Conservation (phyloP, 768 basidiomycete genomes). For the Boletus tomentosulus region DNA sequence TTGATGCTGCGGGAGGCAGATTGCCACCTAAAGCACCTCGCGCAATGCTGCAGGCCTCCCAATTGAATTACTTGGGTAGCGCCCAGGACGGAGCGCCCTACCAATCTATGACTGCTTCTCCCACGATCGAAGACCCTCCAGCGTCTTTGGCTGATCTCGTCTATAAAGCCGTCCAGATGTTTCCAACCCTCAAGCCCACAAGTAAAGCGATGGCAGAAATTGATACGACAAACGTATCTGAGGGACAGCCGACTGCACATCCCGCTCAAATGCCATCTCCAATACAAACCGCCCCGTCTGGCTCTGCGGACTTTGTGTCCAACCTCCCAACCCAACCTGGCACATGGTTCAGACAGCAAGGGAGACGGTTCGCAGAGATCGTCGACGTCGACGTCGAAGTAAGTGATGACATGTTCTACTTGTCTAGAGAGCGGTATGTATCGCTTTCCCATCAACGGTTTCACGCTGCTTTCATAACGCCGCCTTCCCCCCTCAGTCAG, state of each 20-base stretch:
- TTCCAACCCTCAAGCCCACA: conserved; percentile 2
- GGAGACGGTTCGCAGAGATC: conserved; percentile 17
- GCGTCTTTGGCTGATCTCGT: conserved; percentile 3
- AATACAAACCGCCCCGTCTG: not conserved
- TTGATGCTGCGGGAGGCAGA: conserved; percentile 12
- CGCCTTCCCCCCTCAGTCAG: not conserved
- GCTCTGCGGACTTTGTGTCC: conserved; percentile 6
- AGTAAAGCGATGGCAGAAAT: not conserved
- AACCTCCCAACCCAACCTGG: conserved; percentile 20
- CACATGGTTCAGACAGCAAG: conserved; percentile 25
- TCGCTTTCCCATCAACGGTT: not conserved
- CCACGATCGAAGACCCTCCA: not conserved
- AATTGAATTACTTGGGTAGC: not conserved
- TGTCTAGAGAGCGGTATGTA: conserved; percentile 15
- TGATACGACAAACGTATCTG: not conserved
- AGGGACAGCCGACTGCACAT: too few species aligned
- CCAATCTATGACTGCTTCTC: conserved; percentile 1
- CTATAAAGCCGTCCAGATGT: conserved; percentile 3
- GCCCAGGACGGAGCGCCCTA: not conserved
- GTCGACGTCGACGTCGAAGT: conserved; percentile 22
- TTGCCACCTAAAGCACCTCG: conserved; percentile 21
- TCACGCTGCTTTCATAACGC: not conserved
- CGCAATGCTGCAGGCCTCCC: conserved; percentile 14
- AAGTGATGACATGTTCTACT: conserved; percentile 19
- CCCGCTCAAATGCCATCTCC: not conserved